These are phyloP conservation scores for Cercospora janseana DNA, from an alignment of 2,329 filamentous ascomycete species.

Conservation along the genomic window DNA sequence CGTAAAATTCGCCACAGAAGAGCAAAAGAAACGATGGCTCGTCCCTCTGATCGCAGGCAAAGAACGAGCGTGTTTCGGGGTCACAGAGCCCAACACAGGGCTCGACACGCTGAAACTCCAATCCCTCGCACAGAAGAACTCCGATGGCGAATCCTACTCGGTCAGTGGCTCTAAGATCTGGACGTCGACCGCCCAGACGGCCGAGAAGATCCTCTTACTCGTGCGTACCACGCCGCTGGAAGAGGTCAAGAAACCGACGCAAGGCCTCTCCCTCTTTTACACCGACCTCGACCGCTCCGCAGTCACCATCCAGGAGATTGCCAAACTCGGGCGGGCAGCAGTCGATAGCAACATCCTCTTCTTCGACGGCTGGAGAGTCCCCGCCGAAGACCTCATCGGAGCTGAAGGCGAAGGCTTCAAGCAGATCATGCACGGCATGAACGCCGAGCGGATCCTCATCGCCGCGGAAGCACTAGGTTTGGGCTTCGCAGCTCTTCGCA, in stretches of 20 bases:
- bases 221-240: slow-evolving; percentile 45
- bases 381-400: slow-evolving; percentile 42
- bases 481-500: slow-evolving; percentile 46
- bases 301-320: slow-evolving; percentile 46
- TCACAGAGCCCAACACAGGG: slow-evolving; percentile 52
- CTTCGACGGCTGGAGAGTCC: slow-evolving; percentile 47
- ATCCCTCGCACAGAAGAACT: slow-evolving; percentile 36
- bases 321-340: slow-evolving; percentile 48
- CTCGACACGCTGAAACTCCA: slow-evolving; percentile 46
- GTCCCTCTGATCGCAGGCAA: slow-evolving; percentile 42
- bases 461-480: slow-evolving; percentile 52
- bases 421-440: slow-evolving; percentile 71
- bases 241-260: slow-evolving; percentile 43
- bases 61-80: slow-evolving; percentile 61
- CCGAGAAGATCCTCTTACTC: slow-evolving; percentile 47
- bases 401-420: slow-evolving; percentile 48
- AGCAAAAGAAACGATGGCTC: slow-evolving; percentile 45
- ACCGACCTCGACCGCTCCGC: slow-evolving; percentile 41
- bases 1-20: slow-evolving; percentile 45
- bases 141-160: slow-evolving; percentile 39
- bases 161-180: slow-evolving; percentile 47
- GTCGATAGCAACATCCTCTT: slow-evolving; percentile 48
- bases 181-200: slow-evolving; percentile 48
- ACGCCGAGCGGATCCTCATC: slow-evolving; percentile 73
- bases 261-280: slow-evolving; percentile 49